phyloP scores from a whole-genome alignment of 768 basidiomycete species.

The Amanita rimosa region DNA sequence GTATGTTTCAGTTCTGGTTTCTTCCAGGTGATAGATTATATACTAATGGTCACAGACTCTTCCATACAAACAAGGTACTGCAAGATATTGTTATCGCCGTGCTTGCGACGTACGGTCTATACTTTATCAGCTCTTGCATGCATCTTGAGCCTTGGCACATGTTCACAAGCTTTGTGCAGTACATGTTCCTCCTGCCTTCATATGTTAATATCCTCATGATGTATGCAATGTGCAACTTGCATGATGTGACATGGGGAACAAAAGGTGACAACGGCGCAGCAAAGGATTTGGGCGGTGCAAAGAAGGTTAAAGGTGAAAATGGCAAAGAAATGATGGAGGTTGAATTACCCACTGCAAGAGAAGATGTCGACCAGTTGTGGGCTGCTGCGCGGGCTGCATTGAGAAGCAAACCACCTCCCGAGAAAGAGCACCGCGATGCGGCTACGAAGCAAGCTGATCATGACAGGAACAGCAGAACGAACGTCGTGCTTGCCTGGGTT shows the following conservation, averaged over 20 bases:
- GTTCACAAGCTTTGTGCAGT: slow-evolving; percentile 87
- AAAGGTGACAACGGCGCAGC: slow-evolving; percentile 84
- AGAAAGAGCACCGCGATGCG: slow-evolving; percentile 75
- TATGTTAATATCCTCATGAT: slow-evolving; percentile 83
- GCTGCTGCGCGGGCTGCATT: slow-evolving; percentile 61
- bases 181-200: slow-evolving; percentile 79
- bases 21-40: background rate
- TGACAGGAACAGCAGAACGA: slow-evolving; percentile 75
- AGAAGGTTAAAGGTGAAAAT: slow-evolving; percentile 76
- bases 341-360: slow-evolving; percentile 67
- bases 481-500: slow-evolving; percentile 76
- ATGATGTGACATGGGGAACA: slow-evolving; percentile 89
- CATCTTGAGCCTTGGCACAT: slow-evolving; percentile 97
- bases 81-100: slow-evolving; percentile 80
- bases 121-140: slow-evolving; percentile 78
- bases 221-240: slow-evolving; percentile 90
- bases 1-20: slow-evolving; percentile 28
- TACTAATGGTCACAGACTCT: slow-evolving; percentile 28
- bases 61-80: slow-evolving; percentile 57
- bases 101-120: slow-evolving; percentile 69
- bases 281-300: slow-evolving; percentile 85
- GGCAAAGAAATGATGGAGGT: slow-evolving; percentile 86
- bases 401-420: slow-evolving; percentile 53
- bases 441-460: slow-evolving; percentile 85
- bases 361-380: slow-evolving; percentile 88